A percentile compares a stretch with the other conserved stretches of the same genome.
Evolutionary conservation across 1,139 yeast species (phyloP).

Genomic region (Starmera stellimalicola): DNA sequence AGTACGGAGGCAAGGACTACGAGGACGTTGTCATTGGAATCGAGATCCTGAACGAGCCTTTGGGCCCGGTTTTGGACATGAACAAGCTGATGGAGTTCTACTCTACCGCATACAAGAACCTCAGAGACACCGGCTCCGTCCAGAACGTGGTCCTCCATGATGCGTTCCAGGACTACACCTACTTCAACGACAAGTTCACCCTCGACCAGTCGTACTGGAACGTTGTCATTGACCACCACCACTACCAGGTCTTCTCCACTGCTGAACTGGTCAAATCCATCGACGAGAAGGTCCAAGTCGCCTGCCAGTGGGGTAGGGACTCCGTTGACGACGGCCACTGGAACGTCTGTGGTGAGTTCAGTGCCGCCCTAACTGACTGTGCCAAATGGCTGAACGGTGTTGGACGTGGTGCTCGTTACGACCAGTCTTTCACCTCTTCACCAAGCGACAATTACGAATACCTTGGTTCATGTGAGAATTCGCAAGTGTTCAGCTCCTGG

Average conservation of each 20-base stretch:
- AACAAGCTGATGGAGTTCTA: conserved; percentile 48
- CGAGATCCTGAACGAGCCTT: conserved; percentile 84
- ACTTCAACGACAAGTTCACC: conserved; percentile 51
- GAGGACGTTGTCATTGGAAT: conserved; percentile 74
- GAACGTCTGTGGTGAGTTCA: conserved; percentile 84
- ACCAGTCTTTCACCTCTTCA: conserved; percentile 42
- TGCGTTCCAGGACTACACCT: conserved; percentile 51
- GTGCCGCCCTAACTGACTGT: conserved; percentile 93
- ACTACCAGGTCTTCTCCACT: conserved; percentile 75
- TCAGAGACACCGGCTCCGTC: conserved; percentile 22
- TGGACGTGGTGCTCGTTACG: conserved; percentile 79
- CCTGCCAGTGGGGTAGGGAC: conserved; percentile 53
- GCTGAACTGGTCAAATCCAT: conserved; percentile 47
- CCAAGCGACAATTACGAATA: conserved; percentile 31
- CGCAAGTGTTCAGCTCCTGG: conserved; percentile 53
- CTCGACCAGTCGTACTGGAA: conserved; percentile 41
- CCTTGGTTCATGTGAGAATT: conserved; percentile 58
- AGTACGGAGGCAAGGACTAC: conserved; percentile 59
- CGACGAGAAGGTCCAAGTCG: conserved; percentile 52
- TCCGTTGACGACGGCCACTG: conserved; percentile 52
- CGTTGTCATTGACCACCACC: conserved; percentile 81
- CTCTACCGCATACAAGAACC: conserved; percentile 25
- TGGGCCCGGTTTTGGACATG: conserved; percentile 60
- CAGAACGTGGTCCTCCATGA: conserved; percentile 30
- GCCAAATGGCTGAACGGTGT: conserved; percentile 89